A percentile compares a stretch with the other conserved stretches of the same genome.
Evolutionary conservation across 139 green algal species (phyloP).

Genomic region (Coelastrella sp.): DNA sequence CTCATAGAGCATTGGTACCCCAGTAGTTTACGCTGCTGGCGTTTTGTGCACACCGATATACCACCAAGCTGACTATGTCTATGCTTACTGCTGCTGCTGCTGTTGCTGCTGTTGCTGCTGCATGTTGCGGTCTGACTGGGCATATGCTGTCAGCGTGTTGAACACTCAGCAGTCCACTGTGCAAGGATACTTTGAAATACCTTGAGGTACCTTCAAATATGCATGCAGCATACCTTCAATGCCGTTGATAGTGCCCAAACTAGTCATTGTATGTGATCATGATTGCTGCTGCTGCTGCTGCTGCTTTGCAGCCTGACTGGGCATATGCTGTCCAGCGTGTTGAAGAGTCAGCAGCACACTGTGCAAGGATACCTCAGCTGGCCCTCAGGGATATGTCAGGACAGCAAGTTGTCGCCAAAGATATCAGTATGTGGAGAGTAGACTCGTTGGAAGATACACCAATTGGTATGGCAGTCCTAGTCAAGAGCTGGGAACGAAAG

Average conservation of each 20-base stretch:
- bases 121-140: conserved; percentile 36
- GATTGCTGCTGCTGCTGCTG: neutral
- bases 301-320: conserved; percentile 45
- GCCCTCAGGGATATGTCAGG: conserved; percentile 14
- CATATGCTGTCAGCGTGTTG: conserved; percentile 40
- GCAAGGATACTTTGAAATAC: too few relatives aligned
- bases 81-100: neutral
- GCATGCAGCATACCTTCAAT: too few relatives aligned
- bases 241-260: too few relatives aligned
- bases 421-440: conserved; percentile 60
- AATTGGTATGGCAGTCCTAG: conserved; percentile 55
- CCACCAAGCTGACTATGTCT: neutral
- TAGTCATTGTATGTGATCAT: neutral
- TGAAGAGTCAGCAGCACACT: conserved; percentile 3
- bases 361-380: conserved; percentile 38
- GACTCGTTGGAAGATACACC: conserved; percentile 63
- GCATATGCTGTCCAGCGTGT: conserved; percentile 43
- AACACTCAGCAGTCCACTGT: neutral
- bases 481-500: conserved; percentile 47
- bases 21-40: too few relatives aligned
- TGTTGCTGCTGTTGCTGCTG: neutral
- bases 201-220: too few relatives aligned
- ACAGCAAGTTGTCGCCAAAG: conserved; percentile 13
- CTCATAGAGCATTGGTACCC: too few relatives aligned
- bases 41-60: too few relatives aligned